phyloP scores from a whole-genome alignment of 2,329 filamentous ascomycete species.

The Fusarium beomiforme region DNA sequence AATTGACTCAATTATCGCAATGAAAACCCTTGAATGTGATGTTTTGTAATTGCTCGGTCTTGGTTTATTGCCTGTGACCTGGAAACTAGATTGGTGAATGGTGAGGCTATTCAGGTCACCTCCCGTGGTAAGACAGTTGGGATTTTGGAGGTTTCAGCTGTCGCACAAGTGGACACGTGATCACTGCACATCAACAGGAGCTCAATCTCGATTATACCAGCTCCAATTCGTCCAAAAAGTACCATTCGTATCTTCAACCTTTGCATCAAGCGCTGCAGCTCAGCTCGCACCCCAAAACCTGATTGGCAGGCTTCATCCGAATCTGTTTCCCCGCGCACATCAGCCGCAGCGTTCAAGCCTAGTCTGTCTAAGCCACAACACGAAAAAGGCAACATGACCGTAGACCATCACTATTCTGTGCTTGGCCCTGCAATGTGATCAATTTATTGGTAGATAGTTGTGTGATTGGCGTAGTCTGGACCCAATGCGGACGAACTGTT shows the following conservation, averaged over 20 bases:
- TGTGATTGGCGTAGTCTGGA: background rate
- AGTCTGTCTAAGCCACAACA: background rate
- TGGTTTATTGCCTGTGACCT: too few species aligned
- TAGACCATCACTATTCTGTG: background rate
- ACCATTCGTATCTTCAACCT: too few species aligned
- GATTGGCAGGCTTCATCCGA: background rate
- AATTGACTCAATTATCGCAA: background rate
- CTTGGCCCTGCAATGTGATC: background rate
- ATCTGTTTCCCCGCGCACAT: background rate
- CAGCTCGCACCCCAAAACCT: background rate
- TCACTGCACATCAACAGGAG: too few species aligned
- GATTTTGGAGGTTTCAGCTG: too few species aligned
- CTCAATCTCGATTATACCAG: too few species aligned
- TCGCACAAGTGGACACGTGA: too few species aligned
- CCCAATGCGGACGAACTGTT: background rate
- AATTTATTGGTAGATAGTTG: background rate
- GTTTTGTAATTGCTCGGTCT: too few species aligned
- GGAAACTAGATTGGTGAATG: background rate
- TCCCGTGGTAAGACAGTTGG: too few species aligned
- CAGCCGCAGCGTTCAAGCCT: background rate
- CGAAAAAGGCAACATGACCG: background rate
- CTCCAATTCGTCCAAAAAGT: too few species aligned
- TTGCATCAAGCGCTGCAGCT: background rate
- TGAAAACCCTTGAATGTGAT: fast-evolving
- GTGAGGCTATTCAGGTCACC: too few species aligned